phyloP scores from a whole-genome alignment of 1,284 basidiomycete species.

The Cryptococcus wingfieldii region DNA sequence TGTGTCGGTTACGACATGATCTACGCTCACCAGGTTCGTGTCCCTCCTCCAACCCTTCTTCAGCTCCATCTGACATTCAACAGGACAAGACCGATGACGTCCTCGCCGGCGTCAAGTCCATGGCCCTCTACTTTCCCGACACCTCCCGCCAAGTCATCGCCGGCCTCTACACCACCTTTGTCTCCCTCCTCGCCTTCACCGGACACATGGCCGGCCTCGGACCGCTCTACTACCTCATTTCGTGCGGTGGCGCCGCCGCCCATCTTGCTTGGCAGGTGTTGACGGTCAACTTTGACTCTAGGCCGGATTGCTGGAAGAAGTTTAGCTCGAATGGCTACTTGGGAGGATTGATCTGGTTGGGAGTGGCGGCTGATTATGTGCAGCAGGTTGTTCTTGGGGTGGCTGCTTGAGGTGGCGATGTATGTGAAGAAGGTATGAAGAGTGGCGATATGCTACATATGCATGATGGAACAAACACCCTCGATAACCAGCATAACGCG shows the following conservation, averaged over 20 bases:
- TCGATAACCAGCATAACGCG: neutral
- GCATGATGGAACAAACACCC: too few species aligned
- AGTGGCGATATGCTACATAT: too few species aligned
- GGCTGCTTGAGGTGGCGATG: neutral
- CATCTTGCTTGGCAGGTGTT: slow-evolving; percentile 81
- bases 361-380: slow-evolving; percentile 73
- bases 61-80: neutral
- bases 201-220: slow-evolving; percentile 74
- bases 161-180: slow-evolving; percentile 66
- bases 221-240: slow-evolving; percentile 69
- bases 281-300: slow-evolving; percentile 69
- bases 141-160: slow-evolving; percentile 72
- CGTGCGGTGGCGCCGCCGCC: slow-evolving; percentile 64
- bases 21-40: slow-evolving; percentile 85
- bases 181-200: slow-evolving; percentile 71
- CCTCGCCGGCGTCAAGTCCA: slow-evolving; percentile 83
- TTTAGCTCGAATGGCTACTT: slow-evolving; percentile 85
- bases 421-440: neutral
- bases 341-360: slow-evolving; percentile 84
- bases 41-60: neutral
- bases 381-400: slow-evolving; percentile 28
- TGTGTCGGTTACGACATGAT: slow-evolving; percentile 97
- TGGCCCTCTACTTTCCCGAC: slow-evolving; percentile 80
- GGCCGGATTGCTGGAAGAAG: slow-evolving; percentile 85
- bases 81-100: slow-evolving; percentile 93